phyloP scores from a whole-genome alignment of 202 grass and related monocot genomes.

The Cymbopogon flexuosus region DNA sequence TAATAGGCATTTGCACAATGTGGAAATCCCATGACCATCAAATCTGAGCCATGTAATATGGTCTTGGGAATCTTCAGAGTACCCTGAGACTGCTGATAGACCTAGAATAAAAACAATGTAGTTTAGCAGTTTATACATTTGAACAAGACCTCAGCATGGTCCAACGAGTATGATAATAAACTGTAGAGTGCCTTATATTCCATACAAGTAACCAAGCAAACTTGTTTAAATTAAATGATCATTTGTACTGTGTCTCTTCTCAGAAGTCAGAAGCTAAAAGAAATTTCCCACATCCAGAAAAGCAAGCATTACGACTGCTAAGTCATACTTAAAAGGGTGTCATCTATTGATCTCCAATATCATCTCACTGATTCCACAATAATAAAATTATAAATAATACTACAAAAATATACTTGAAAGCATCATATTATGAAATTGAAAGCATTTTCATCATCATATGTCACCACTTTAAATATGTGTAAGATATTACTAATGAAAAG shows the following conservation, averaged over 20 bases:
- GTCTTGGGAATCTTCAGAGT: conserved; percentile 65
- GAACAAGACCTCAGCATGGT: background rate
- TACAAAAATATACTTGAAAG: background rate
- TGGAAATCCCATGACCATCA: conserved; percentile 79
- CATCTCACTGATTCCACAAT: background rate
- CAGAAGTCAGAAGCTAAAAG: background rate
- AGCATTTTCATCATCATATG: conserved; percentile 1
- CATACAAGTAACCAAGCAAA: background rate
- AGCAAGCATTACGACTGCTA: background rate
- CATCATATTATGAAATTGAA: conserved; percentile 16
- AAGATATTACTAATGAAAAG: conserved; percentile 3
- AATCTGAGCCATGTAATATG: conserved; percentile 66
- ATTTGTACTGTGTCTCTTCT: background rate
- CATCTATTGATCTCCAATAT: background rate
- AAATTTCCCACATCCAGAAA: background rate
- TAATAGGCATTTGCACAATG: conserved; percentile 84
- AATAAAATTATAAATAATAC: background rate
- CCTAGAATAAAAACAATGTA: conserved; percentile 49
- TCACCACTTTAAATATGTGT: background rate
- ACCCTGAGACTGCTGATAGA: conserved; percentile 65
- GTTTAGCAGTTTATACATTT: conserved; percentile 5
- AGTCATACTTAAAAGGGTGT: background rate
- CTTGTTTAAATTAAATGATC: no score
- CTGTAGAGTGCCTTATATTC: background rate
- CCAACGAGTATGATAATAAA: background rate